Evolutionary conservation across 441 rosid species (phyloP).

Genomic region (Sinapis alba): DNA sequence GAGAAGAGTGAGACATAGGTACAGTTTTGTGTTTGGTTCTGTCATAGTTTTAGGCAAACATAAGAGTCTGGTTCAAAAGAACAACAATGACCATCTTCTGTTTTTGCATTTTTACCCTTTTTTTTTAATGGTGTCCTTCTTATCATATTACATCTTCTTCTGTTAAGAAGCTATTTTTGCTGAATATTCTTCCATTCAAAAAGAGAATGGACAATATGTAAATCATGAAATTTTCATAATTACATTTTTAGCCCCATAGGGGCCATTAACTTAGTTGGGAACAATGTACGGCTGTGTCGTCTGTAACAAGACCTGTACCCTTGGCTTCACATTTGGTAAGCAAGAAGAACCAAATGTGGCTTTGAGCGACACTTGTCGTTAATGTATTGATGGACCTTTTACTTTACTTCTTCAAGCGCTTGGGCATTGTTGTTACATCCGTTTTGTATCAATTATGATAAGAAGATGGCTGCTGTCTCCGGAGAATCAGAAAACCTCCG

Average conservation of each 20-base stretch:
- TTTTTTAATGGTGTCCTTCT: neutral
- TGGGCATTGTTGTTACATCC: too few relatives aligned
- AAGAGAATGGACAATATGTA: neutral
- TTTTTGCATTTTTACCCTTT: neutral
- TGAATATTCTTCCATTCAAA: neutral
- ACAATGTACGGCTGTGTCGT: neutral
- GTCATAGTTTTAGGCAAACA: conserved; percentile 25
- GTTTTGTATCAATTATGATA: too few relatives aligned
- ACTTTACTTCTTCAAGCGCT: neutral
- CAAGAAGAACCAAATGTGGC: neutral
- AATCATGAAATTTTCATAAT: too few relatives aligned
- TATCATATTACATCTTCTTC: neutral
- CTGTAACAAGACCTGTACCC: neutral
- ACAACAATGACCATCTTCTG: neutral
- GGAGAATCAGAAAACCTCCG: too few relatives aligned
- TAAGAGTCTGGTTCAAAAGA: conserved; percentile 8
- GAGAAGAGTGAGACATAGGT: conserved; percentile 6
- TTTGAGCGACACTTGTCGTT: neutral
- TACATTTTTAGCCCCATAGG: too few relatives aligned
- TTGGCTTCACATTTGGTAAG: neutral
- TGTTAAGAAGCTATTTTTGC: neutral
- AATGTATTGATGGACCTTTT: neutral
- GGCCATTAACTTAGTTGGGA: neutral
- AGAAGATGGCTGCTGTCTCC: too few relatives aligned
- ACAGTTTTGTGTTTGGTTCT: conserved; percentile 36